Base-by-base conservation (phyloP, 352 stramenopile species). In the Phytophthora megakarya region DNA sequence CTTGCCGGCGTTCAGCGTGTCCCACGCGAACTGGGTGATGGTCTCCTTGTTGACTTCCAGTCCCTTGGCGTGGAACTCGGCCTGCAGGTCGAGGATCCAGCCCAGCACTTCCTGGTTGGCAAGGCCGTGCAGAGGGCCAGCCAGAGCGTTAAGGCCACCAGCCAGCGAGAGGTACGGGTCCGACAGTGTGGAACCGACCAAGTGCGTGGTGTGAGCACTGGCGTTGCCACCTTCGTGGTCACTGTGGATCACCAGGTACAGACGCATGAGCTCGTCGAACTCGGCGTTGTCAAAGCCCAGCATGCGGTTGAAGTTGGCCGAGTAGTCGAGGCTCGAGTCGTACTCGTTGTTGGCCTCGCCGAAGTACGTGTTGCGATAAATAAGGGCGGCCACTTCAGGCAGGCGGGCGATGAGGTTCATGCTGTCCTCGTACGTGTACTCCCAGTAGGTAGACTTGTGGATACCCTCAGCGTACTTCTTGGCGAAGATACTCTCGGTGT, bases 201-300 rank as follows among this genome's bases (percentile, higher is more conserved):
- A 80, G 84, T 99, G 97, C 60, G 97, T 99, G 46, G 97, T 96
- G 87, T 99, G 97, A 5, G 97, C 97, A 39, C 90, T 98, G 51
- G 97, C 97, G 80, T 99, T 99, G 65, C 97, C 97, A 67, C 97
- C 97, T 75, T 99, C 97, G 85, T 99, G 97, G 87, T 99, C 97
- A 55, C 94, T 98, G 90, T 99, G 97, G 76, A 99, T 99, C 71
- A 98, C 97, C 37, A 99, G 83, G 84, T 99, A 99, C 48, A 99
- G 85, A 66, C 97, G 92, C 97, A 99, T 99, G 42, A 99, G 86
- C 83, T 99, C 97, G 76, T 99, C 97, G 75, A 99, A 99, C 57
- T 92, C 86, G 9, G 92, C 76, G 83, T 93, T 88, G 62, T 98
- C 84, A 65, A 98, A 99, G 60, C 97, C 97, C 61, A 99, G 87